A percentile compares a stretch with the other conserved stretches of the same genome.
phyloP scores from a whole-genome alignment of 306 rosid genomes.

The Luffa acutangula region DNA sequence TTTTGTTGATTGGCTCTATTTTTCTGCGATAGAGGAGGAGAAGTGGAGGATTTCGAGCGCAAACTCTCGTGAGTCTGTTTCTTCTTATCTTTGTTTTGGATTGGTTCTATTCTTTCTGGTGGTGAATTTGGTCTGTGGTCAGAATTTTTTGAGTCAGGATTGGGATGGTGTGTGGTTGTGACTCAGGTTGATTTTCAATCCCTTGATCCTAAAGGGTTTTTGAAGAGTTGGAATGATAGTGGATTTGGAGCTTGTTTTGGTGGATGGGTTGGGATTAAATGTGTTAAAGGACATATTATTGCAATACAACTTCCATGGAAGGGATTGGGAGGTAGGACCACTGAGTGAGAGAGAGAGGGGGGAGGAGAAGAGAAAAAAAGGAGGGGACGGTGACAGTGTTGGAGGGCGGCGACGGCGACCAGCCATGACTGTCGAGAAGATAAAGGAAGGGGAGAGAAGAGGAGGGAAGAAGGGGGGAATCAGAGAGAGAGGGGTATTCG shows the following conservation, averaged over 20 bases:
- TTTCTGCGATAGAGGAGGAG: slow-evolving; percentile 23
- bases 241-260: slow-evolving; percentile 87
- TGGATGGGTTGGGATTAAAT: slow-evolving; percentile 80
- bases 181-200: slow-evolving; percentile 65
- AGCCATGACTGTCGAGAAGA: too few species aligned
- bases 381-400: too few species aligned
- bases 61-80: slow-evolving; percentile 10
- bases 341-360: too few species aligned
- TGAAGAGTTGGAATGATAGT: slow-evolving; percentile 77
- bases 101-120: slow-evolving; percentile 12
- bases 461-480: too few species aligned
- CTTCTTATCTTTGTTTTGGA: slow-evolving; percentile 13
- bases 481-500: too few species aligned
- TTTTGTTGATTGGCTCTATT: slow-evolving; percentile 15
- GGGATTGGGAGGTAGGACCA: slow-evolving; percentile 52
- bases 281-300: slow-evolving; percentile 88
- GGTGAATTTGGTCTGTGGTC: not conserved
- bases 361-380: too few species aligned
- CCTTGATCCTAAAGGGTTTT: slow-evolving; percentile 76
- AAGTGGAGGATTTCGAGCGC: slow-evolving; percentile 24
- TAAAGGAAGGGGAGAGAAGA: too few species aligned
- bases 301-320: slow-evolving; percentile 89
- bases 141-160: slow-evolving; percentile 15
- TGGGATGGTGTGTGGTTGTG: slow-evolving; percentile 85
- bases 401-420: too few species aligned